A percentile compares a stretch with the other conserved stretches of the same genome.
phyloP scores from a whole-genome alignment of 305 asterid genomes.

The Fraxinus greggii region DNA sequence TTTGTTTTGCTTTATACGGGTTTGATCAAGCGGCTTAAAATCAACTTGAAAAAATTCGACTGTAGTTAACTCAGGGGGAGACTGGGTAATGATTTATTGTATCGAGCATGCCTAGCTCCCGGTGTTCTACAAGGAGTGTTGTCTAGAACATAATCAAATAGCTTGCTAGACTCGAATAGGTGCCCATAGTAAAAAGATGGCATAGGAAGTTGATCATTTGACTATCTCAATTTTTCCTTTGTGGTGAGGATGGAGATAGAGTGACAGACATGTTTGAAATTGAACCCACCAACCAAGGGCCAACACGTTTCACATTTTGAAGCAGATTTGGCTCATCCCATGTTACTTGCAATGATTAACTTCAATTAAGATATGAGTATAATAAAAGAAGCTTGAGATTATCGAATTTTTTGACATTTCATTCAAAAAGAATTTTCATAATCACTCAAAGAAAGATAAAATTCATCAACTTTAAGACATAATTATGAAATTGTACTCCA shows the following conservation, averaged over 20 bases:
- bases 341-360: slow-evolving; percentile 33
- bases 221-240: slow-evolving; percentile 39
- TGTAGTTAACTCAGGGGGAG: slow-evolving; percentile 44
- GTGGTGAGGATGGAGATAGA: slow-evolving; percentile 48
- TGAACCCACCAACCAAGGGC: slow-evolving; percentile 48
- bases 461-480: background rate
- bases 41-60: slow-evolving; percentile 26
- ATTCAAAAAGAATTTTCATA: background rate
- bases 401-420: background rate
- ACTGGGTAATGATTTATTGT: slow-evolving; percentile 55
- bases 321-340: slow-evolving; percentile 60
- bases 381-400: background rate
- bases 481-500: background rate
- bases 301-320: slow-evolving; percentile 48
- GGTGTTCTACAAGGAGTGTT: slow-evolving; percentile 30
- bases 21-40: slow-evolving; percentile 8
- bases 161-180: slow-evolving; percentile 44
- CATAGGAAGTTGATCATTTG: slow-evolving; percentile 34
- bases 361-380: background rate
- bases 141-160: slow-evolving; percentile 54
- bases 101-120: background rate
- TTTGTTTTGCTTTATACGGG: slow-evolving; percentile 23
- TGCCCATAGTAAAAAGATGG: slow-evolving; percentile 37
- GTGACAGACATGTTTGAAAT: slow-evolving; percentile 36
- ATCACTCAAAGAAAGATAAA: background rate